Conservation (phyloP, 2,329 filamentous ascomycete species). For the Penicillium sp. region DNA sequence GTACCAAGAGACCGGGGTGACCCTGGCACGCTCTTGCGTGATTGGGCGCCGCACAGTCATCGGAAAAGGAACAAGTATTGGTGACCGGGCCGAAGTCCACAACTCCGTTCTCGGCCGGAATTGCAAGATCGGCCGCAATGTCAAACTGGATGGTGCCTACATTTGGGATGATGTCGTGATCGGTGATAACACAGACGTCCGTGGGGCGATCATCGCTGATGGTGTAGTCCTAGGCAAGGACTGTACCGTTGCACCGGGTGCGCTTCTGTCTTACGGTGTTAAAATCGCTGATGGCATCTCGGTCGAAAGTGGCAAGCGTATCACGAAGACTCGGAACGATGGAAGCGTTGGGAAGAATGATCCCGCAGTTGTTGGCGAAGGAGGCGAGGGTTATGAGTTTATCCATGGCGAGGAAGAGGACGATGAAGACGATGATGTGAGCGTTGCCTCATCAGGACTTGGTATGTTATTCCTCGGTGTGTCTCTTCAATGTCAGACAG, state of each 20-base stretch:
- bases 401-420: slow-evolving; percentile 61
- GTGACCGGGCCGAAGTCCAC: slow-evolving; percentile 65
- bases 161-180: slow-evolving; percentile 84
- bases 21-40: slow-evolving; percentile 68
- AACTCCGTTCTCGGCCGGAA: slow-evolving; percentile 80
- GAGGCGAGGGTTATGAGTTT: slow-evolving; percentile 63
- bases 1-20: slow-evolving; percentile 76
- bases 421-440: slow-evolving; percentile 64
- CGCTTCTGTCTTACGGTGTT: slow-evolving; percentile 77
- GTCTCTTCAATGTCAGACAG: neutral
- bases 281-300: slow-evolving; percentile 63
- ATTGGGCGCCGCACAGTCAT: slow-evolving; percentile 70
- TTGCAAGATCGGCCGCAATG: slow-evolving; percentile 84
- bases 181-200: slow-evolving; percentile 69
- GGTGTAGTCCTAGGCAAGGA: slow-evolving; percentile 68
- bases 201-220: slow-evolving; percentile 73
- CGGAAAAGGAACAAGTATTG: slow-evolving; percentile 73
- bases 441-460: slow-evolving; percentile 52
- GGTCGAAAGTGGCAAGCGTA: slow-evolving; percentile 41
- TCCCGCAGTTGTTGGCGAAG: slow-evolving; percentile 55
- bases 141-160: slow-evolving; percentile 73
- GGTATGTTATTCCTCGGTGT: slow-evolving; percentile 25
- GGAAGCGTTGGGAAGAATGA: slow-evolving; percentile 48
- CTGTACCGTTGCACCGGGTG: slow-evolving; percentile 68
- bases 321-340: slow-evolving; percentile 48